Evolutionary conservation across 192 early-diverging fungal species (phyloP), one percentile per base, ranked within the genome.

Genomic region (Hyaloraphidium curvatum): DNA sequence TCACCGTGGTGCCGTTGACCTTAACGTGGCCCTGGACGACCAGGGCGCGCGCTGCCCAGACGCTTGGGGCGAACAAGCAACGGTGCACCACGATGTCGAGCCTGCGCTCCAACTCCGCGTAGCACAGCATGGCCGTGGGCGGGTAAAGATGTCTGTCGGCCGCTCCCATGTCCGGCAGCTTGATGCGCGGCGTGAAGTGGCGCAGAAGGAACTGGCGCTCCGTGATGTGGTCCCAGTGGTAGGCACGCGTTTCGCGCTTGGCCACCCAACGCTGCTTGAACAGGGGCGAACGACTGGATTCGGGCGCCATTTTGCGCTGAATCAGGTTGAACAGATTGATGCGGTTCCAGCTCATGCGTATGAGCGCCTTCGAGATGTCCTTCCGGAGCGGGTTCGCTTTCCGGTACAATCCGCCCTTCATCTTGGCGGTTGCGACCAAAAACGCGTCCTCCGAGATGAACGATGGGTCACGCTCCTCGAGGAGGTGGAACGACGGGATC

Each of bases 291-390:
- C 75, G 72, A 41, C 63, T 26, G 23, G 74, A 50, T 40, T 81
- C 70, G 25, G 65, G 68, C 31, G 60, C 56, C 22, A 67, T 60
- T 41, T 67, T 70, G 35, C 62, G 61, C 39, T 79, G 77, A 17
- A 66, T 63, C 43, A 91, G 74, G 63, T 83, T 84, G 74, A 77
- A 93, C 50, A 93, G 72, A 68, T 92, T 94, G 69, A 80, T 76
- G 59, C 80, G 80, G 73, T 90, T 78, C 94, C 94, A 97, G 31
- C 87, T 87, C 88, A 94, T 87, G 54, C 89, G 83, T 50, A 90
- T 72, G 41, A 93, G 77, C 54, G 74, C 65, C 52, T 79, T 67
- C 50, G 22, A 26, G 43, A 48, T 48, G 25, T 21, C 4, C 43
- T 14, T 48, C 7, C 4, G 17, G 43, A 48, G 43, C 4, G 17